Base-by-base conservation (phyloP, 805 yeast species). In the Scheffersomyces stipitis region DNA sequence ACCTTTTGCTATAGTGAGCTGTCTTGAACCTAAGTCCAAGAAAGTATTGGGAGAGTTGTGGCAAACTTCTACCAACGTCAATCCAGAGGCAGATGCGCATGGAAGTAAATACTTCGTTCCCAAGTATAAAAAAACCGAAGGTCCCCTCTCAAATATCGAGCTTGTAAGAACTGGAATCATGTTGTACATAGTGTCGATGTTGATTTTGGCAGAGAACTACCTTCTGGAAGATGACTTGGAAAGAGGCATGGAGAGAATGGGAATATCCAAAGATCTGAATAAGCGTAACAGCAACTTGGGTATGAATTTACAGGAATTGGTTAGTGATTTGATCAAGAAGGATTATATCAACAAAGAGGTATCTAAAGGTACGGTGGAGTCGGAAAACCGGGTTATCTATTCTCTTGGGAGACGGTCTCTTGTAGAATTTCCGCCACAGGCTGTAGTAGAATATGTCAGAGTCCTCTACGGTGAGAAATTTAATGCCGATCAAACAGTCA, bases 161-260 rank as follows among this genome's bases (percentile, higher is more conserved):
- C 41, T 62, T 27, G 50, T 62, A 9, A 53, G 57, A 35, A 45
- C 49, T 2, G 73, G 75, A 7, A 26, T 69, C 2, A 42, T 56
- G 24, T 34, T 60, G 22, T 37, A 64, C 24, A 44, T 66, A 4
- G 30, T 67, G 4, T 36, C 63, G 8, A 27, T 64, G 6, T 37
- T 68, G 5, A 50, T 69, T 0, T 41, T 66, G 12, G 44, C 57
- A 26, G 66, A 60, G 18, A 66, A 66, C 40, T 56, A 60, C 36
- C 34, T 63, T 9, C 39, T 51, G 3, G 69, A 64, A 38, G 22
- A 28, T 3, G 58, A 54, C 16, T 46, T 69, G 13, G 18, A 55
- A 1, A 42, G 41, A 9, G 31, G 37, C 4, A 44, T 69, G 10
- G 36, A 31, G 5, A 44, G 42, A 18, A 46, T 56, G 24, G 62